Evolutionary conservation across 257 asterid genomes (phyloP).

Genomic region (Ligustrum vulgare): DNA sequence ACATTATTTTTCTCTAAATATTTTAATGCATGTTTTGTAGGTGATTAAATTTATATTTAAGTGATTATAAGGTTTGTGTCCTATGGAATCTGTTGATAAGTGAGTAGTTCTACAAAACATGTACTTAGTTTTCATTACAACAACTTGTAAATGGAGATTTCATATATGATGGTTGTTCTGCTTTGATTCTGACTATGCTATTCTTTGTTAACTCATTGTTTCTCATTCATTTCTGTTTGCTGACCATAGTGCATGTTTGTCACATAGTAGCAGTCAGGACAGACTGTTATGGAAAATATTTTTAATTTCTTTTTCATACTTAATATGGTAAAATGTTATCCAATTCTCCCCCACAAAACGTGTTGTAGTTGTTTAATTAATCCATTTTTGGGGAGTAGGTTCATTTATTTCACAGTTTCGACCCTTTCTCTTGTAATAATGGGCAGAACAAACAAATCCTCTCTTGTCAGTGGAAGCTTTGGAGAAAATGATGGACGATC

Average conservation of each 20-base stretch:
- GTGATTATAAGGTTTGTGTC: no score
- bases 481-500: constrained; percentile 99
- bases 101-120: no score
- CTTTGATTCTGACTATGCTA: not conserved
- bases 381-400: not conserved
- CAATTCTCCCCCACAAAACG: no score
- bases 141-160: not conserved
- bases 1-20: not conserved
- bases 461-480: constrained; percentile 85
- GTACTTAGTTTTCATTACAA: not conserved
- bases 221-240: constrained; percentile 1
- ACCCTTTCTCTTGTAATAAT: constrained; percentile 16
- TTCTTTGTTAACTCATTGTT: not conserved
- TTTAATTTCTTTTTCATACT: no score
- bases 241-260: not conserved
- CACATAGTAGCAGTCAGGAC: no score
- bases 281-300: no score
- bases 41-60: no score
- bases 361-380: not conserved
- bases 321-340: no score
- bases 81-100: no score
- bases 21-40: not conserved
- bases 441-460: constrained; percentile 55
- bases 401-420: constrained; percentile 2
- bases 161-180: not conserved